phyloP scores from a whole-genome alignment of 1,284 basidiomycete species.

The Cronartium quercuum region DNA sequence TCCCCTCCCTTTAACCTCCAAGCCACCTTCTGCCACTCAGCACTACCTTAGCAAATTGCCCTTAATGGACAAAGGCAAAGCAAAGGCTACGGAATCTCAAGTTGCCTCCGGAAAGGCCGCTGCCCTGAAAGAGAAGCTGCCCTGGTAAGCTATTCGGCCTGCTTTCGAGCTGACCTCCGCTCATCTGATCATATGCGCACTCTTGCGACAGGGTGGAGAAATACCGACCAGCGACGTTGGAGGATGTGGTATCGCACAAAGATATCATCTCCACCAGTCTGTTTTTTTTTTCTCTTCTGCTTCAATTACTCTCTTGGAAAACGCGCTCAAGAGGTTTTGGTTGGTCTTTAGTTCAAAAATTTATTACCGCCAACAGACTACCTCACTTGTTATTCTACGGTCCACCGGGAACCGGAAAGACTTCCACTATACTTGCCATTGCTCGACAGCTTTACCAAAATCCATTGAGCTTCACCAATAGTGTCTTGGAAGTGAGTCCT shows the following conservation, averaged over 20 bases:
- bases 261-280: conserved; percentile 86
- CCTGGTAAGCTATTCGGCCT: too few species aligned
- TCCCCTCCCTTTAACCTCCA: too few species aligned
- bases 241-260: conserved; percentile 88
- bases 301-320: neutral
- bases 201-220: conserved; percentile 96
- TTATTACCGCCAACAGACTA: conserved; percentile 87
- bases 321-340: neutral
- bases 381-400: conserved; percentile 97
- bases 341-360: conserved; percentile 71
- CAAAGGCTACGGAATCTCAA: too few species aligned
- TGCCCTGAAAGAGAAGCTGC: too few species aligned
- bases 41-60: too few species aligned
- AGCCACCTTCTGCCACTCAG: too few species aligned
- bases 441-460: conserved; percentile 85
- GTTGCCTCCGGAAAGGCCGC: too few species aligned
- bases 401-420: conserved; percentile 94
- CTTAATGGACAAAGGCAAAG: too few species aligned
- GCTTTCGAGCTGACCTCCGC: too few species aligned
- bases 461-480: conserved; percentile 65
- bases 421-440: conserved; percentile 93
- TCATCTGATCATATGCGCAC: too few species aligned
- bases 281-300: conserved; percentile 45
- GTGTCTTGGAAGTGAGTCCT: conserved; percentile 77
- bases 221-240: conserved; percentile 76